These are phyloP conservation scores for Clathrospora elynae DNA, from an alignment of 2,329 filamentous ascomycete genomes.

Conservation along the genomic window DNA sequence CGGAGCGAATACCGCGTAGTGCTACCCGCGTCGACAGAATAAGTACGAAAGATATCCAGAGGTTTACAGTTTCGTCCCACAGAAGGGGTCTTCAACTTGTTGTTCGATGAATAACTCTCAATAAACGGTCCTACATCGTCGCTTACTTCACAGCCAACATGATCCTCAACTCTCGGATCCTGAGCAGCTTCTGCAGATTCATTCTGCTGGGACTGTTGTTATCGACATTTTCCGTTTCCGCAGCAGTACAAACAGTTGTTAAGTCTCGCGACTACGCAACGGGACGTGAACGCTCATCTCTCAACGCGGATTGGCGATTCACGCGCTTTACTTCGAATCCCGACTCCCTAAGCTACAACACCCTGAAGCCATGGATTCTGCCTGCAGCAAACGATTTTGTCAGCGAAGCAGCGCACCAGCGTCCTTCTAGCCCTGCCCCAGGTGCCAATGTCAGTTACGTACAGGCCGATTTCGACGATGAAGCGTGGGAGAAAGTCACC, in stretches of 20 bases:
- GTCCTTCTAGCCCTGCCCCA: conserved; percentile 39
- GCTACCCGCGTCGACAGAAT: too few relatives aligned
- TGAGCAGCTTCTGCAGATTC: conserved; percentile 11
- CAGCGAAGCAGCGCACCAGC: conserved; percentile 38
- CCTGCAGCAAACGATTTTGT: conserved; percentile 53
- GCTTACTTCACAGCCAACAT: conserved; percentile 2
- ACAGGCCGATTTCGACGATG: conserved; percentile 49
- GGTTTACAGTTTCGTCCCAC: too few relatives aligned
- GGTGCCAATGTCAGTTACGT: conserved; percentile 42
- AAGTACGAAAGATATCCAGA: too few relatives aligned
- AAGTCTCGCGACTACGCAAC: conserved; percentile 5
- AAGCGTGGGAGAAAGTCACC: conserved; percentile 49
- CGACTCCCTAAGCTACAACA: conserved; percentile 46
- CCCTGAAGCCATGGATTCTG: conserved; percentile 52
- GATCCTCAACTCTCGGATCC: conserved; percentile 2
- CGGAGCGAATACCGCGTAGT: too few relatives aligned
- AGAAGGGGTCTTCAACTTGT: conserved; percentile 1
- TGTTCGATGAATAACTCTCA: conserved; percentile 8
- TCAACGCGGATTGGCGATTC: conserved; percentile 51
- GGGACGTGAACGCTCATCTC: conserved; percentile 37
- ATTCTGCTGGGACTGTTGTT: conserved; percentile 20
- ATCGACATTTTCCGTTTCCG: conserved; percentile 4
- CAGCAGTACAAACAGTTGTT: conserved; percentile 13
- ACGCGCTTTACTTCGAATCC: conserved; percentile 45
- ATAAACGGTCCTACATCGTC: not conserved